phyloP scores from a whole-genome alignment of 192 early-diverging fungal genomes.

The Fimicolochytrium jonesii region DNA sequence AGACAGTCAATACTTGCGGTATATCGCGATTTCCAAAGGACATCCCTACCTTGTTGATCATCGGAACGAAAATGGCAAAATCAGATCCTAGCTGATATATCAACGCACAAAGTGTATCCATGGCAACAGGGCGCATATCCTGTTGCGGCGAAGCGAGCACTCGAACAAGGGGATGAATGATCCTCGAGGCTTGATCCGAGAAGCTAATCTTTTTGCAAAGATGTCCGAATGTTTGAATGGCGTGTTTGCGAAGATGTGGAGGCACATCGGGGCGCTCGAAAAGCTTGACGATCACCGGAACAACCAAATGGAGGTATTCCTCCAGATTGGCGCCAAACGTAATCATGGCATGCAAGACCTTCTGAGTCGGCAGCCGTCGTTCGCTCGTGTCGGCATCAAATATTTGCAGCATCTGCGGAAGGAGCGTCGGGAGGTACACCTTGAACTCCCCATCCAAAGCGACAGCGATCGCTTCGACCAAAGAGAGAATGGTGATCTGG shows the following conservation, averaged over 20 bases:
- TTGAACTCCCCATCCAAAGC: constrained; percentile 88
- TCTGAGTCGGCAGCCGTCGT: constrained; percentile 53
- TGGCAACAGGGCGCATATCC: constrained; percentile 59
- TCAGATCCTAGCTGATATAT: constrained; percentile 81
- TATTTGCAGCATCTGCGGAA: constrained; percentile 80
- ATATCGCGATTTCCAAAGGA: no score
- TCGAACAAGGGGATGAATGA: constrained; percentile 79
- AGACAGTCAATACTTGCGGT: no score
- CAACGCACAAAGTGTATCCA: constrained; percentile 79
- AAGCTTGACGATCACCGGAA: constrained; percentile 75
- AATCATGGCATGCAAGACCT: constrained; percentile 72
- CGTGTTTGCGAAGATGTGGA: constrained; percentile 51
- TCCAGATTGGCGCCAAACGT: constrained; percentile 85
- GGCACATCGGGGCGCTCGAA: constrained; percentile 72
- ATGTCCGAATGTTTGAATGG: constrained; percentile 68
- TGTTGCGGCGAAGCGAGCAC: constrained; percentile 51
- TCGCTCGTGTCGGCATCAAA: constrained; percentile 77
- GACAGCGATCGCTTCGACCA: constrained; percentile 81
- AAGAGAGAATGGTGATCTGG: constrained; percentile 76
- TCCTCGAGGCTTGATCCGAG: constrained; percentile 79
- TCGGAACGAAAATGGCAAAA: constrained; percentile 83
- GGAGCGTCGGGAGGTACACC: constrained; percentile 69
- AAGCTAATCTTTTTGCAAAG: constrained; percentile 77
- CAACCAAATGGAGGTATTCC: constrained; percentile 86
- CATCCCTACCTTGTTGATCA: constrained; percentile 67